Evolutionary conservation across 257 asterid species (phyloP).

Genomic region (Przewalskia tangutica): DNA sequence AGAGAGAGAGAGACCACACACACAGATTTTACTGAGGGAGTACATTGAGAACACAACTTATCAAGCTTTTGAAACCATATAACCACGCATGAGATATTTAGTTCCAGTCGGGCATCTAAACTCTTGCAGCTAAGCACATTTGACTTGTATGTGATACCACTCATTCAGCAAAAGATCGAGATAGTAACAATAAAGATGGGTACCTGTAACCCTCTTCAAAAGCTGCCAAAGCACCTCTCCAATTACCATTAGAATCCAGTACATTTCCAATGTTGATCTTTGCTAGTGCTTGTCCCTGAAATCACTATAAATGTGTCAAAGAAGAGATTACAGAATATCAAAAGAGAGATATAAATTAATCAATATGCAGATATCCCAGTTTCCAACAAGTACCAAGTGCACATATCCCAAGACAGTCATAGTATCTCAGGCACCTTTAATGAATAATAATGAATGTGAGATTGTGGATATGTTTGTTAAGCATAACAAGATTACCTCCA

Average conservation of each 20-base stretch:
- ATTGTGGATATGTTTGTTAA: background rate
- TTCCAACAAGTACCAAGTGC: background rate
- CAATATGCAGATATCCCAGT: background rate
- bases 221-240: slow-evolving; percentile 61
- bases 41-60: background rate
- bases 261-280: slow-evolving; percentile 72
- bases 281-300: slow-evolving; percentile 87
- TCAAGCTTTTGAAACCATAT: background rate
- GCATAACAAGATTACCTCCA: slow-evolving; percentile 53
- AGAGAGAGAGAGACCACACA: background rate
- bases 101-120: background rate
- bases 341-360: background rate
- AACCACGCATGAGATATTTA: background rate
- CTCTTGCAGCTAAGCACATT: background rate
- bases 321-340: background rate
- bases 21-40: background rate
- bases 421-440: background rate
- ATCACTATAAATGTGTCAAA: slow-evolving; percentile 13
- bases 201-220: slow-evolving; percentile 75
- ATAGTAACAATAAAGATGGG: slow-evolving; percentile 9
- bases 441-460: background rate
- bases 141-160: background rate
- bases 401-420: background rate
- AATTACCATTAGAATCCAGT: slow-evolving; percentile 69
- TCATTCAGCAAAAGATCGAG: background rate